Percentiles rank a stretch among this genome's conserved stretches.
Evolutionary conservation across 2,329 filamentous ascomycete species (phyloP).

Genomic region (Arthroderma sp.): DNA sequence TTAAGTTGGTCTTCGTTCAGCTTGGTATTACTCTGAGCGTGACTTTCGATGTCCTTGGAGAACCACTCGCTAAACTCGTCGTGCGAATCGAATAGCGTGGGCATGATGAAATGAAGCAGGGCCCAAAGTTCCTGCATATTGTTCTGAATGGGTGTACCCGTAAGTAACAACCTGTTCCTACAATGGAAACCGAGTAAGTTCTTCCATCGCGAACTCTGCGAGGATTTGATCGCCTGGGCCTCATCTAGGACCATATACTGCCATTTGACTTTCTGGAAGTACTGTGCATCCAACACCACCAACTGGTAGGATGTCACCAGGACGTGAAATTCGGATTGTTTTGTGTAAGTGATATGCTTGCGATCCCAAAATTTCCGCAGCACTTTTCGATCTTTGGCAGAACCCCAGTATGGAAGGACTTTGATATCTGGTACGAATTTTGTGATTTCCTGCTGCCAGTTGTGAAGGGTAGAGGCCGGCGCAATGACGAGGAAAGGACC

Average conservation of each 20-base stretch:
- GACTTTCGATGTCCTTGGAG: conserved; percentile 69
- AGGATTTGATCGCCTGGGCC: conserved; percentile 87
- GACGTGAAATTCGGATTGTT: conserved; percentile 89
- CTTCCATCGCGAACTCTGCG: conserved; percentile 90
- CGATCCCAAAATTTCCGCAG: conserved; percentile 98
- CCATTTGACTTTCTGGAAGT: conserved; percentile 34
- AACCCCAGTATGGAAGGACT: conserved; percentile 95
- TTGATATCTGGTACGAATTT: conserved; percentile 92
- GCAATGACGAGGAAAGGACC: conserved; percentile 85
- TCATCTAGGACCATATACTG: conserved; percentile 95
- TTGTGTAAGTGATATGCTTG: conserved; percentile 90
- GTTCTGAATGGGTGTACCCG: conserved; percentile 94
- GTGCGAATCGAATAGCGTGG: conserved; percentile 70
- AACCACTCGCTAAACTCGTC: conserved; percentile 45
- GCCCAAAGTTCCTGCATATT: conserved; percentile 90
- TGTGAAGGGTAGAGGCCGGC: conserved; percentile 53
- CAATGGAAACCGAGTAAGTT: conserved; percentile 79
- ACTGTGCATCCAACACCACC: conserved; percentile 87
- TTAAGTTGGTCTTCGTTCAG: conserved; percentile 96
- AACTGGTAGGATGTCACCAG: conserved; percentile 95
- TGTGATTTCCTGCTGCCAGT: conserved; percentile 97
- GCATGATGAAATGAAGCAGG: conserved; percentile 86
- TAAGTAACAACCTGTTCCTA: conserved; percentile 91
- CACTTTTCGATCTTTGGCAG: conserved; percentile 84
- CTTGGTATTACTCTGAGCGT: conserved; percentile 98